Conservation (phyloP, 1,284 basidiomycete species). For the Ceratobasidium sp. region DNA sequence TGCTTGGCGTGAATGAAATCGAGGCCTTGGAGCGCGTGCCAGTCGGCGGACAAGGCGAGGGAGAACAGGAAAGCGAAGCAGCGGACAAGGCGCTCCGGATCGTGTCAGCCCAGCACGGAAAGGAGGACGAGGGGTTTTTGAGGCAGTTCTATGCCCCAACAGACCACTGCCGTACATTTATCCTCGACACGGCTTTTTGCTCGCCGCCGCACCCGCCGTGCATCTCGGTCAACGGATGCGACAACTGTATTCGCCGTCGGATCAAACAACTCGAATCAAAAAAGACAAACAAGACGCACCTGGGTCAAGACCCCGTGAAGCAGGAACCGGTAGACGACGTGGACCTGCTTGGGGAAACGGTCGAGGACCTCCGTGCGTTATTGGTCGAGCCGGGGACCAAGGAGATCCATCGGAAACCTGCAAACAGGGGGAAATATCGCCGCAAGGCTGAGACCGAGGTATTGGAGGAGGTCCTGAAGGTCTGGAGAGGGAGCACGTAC, state of each 20-base stretch:
- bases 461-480: background rate
- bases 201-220: background rate
- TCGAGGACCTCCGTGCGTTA: no score
- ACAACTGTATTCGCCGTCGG: conserved; percentile 5
- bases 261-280: background rate
- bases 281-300: background rate
- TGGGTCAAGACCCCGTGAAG: background rate
- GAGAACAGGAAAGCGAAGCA: background rate
- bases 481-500: background rate
- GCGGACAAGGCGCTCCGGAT: no score
- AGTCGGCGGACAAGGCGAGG: background rate
- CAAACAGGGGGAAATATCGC: background rate
- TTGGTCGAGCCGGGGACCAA: background rate
- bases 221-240: background rate
- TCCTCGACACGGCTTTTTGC: background rate
- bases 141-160: background rate
- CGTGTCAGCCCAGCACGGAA: background rate
- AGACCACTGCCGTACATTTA: background rate
- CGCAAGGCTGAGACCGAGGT: background rate
- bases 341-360: background rate
- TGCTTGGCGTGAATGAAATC: background rate
- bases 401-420: background rate
- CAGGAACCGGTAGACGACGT: background rate
- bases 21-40: background rate
- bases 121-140: background rate